Percentiles rank a stretch among this genome's conserved stretches.
Evolutionary conservation across 768 basidiomycete species (phyloP).

Genomic region (Rhizopogon salebrosus): DNA sequence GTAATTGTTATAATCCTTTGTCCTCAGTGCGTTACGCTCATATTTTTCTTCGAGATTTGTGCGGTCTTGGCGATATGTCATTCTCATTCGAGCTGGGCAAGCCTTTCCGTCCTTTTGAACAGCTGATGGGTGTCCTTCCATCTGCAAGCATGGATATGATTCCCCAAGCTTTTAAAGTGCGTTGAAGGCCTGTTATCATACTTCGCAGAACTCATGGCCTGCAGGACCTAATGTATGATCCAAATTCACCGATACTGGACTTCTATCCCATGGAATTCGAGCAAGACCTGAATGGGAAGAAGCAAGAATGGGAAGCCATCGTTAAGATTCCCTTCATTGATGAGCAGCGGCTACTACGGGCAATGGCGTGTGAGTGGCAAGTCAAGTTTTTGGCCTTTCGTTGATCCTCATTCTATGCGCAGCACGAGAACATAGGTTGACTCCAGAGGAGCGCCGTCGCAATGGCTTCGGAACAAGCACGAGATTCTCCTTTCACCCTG

Average conservation of each 20-base stretch:
- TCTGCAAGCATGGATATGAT: constrained; percentile 86
- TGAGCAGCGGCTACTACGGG: constrained; percentile 64
- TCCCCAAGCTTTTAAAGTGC: constrained; percentile 78
- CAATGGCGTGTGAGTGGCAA: constrained; percentile 68
- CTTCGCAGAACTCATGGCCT: neutral
- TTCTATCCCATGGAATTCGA: constrained; percentile 94
- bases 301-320: constrained; percentile 97
- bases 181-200: neutral
- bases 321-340: constrained; percentile 99
- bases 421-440: constrained; percentile 79
- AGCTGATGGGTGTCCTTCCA: constrained; percentile 97
- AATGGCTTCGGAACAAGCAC: constrained; percentile 80
- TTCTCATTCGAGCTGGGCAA: constrained; percentile 84
- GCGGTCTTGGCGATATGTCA: constrained; percentile 64
- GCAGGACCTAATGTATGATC: constrained; percentile 86
- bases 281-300: constrained; percentile 95
- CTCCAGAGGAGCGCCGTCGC: constrained; percentile 65
- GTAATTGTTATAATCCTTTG: constrained; percentile 36
- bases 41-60: constrained; percentile 41
- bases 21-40: neutral
- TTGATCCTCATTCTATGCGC: neutral
- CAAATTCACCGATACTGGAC: constrained; percentile 82
- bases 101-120: constrained; percentile 92
- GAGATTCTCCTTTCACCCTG: constrained; percentile 66
- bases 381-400: neutral